Evolutionary conservation across 331 rosid genomes (phyloP).

Genomic region (Telfairia occidentalis): DNA sequence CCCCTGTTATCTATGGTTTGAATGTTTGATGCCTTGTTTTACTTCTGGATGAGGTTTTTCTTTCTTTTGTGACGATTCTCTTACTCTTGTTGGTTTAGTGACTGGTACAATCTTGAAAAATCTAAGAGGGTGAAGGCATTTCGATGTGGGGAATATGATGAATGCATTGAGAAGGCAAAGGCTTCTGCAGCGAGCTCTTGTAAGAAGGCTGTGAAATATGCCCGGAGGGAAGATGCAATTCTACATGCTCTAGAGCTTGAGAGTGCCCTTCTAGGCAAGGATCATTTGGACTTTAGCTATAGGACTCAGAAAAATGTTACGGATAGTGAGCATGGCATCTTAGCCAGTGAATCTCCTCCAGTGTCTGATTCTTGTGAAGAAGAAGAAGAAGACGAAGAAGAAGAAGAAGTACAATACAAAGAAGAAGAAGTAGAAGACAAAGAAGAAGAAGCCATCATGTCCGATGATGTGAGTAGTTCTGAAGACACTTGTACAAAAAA

Average conservation of each 20-base stretch:
- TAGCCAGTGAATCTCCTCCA: slow-evolving; percentile 43
- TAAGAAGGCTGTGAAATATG: slow-evolving; percentile 91
- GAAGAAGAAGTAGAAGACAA: not conserved
- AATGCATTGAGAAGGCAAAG: slow-evolving; percentile 89
- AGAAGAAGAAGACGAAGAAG: not conserved
- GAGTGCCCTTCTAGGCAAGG: slow-evolving; percentile 55
- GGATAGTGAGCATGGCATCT: slow-evolving; percentile 35
- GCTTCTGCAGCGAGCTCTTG: slow-evolving; percentile 69
- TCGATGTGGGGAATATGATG: slow-evolving; percentile 93
- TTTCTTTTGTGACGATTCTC: not conserved
- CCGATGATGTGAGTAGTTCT: slow-evolving; percentile 44
- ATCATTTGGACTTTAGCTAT: slow-evolving; percentile 27
- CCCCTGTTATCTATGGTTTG: not conserved
- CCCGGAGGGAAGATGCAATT: slow-evolving; percentile 98
- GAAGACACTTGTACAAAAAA: slow-evolving; percentile 26
- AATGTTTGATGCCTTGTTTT: not conserved
- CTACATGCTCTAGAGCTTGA: slow-evolving; percentile 97
- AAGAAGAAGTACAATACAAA: not conserved
- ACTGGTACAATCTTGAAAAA: slow-evolving; percentile 98
- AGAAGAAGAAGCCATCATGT: slow-evolving; percentile 4
- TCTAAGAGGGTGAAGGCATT: slow-evolving; percentile 94
- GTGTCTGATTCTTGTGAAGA: slow-evolving; percentile 35
- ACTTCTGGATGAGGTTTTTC: not conserved
- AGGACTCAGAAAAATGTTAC: slow-evolving; percentile 30
- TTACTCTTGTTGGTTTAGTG: slow-evolving; percentile 40